Evolutionary conservation across 2,329 filamentous ascomycete species (phyloP), one percentile per base, ranked within the genome.

Genomic region (Ophiostoma triangulosporum): DNA sequence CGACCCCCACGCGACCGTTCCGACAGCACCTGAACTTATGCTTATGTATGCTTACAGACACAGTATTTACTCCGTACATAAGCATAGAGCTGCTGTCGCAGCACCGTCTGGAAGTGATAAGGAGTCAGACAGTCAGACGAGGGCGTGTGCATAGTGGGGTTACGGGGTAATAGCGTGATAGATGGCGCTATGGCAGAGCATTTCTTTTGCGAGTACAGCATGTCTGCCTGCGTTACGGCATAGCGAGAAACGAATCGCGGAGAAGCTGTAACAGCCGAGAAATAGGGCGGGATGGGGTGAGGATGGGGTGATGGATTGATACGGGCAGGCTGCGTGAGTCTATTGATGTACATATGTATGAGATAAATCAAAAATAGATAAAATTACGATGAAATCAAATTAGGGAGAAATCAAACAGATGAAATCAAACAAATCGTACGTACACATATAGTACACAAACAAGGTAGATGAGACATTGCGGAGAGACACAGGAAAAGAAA

Each of bases 101-200:
- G n/a, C n/a, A n/a, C n/a, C n/a, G n/a, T n/a, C n/a, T n/a, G n/a
- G n/a, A n/a, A n/a, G n/a, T n/a, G 43, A 46, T 46, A 46, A 46
- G 24, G 32, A 24, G 35, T 20, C 35, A 36, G 33, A 36, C 33
- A 36, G 15, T 7, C 33, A 36, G 20, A 26, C 38, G n/a, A 40
- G 36, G 50, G 35, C n/a, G 36, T 51, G 50, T 17, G 35, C n/a
- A 8, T 43, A 43, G 50, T 27, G 38, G 15, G 17, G 40, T 12
- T 51, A 54, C 53, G 53, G 53, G 49, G 53, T 51, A 54, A 54
- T 51, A 51, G 48, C 49, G 48, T 43, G 53, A 51, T 48, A 51
- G 29, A 48, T 46, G 52, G 31, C 48, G 26, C 48, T 36, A 40
- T 40, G 38, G 38, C 38, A 40, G 38, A 40, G 20, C 38, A 24